These are phyloP conservation scores for Inga oerstediana DNA, from an alignment of 306 rosid genomes.

Conservation along the genomic window DNA sequence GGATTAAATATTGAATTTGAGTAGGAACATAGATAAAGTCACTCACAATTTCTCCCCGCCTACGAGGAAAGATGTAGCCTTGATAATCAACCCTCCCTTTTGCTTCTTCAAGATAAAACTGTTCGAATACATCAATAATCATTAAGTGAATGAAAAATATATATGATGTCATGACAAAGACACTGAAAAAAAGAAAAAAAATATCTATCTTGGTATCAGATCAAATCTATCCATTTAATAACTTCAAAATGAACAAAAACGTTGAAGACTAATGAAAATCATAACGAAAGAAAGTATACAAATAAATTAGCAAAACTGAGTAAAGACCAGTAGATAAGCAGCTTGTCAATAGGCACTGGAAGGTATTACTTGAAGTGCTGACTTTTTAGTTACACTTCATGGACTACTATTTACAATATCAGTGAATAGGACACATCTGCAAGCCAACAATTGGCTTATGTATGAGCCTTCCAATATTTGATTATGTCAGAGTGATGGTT, in stretches of 20 bases:
- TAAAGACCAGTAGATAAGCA: not conserved
- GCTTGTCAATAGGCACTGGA: constrained; percentile 3
- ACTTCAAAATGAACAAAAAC: constrained; percentile 2
- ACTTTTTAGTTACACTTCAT: constrained; percentile 30
- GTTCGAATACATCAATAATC: constrained; percentile 36
- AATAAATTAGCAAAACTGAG: not conserved
- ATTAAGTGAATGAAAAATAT: not conserved
- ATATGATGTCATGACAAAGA: not conserved
- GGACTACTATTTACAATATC: constrained; percentile 9
- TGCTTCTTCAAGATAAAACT: constrained; percentile 94
- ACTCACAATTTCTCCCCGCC: constrained; percentile 79
- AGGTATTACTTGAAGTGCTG: constrained; percentile 14
- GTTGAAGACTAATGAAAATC: constrained; percentile 11
- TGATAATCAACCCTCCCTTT: constrained; percentile 90
- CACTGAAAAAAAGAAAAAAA: not conserved
- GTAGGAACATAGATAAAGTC: constrained; percentile 23
- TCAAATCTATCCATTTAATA: constrained; percentile 7
- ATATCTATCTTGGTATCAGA: not conserved
- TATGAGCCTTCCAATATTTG: not conserved
- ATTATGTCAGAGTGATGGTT: constrained; percentile 11
- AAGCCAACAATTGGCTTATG: not conserved
- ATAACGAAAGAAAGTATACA: not conserved
- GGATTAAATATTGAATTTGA: not conserved
- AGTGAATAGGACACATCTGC: not conserved
- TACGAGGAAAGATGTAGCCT: constrained; percentile 89